Evolutionary conservation across 2,329 filamentous ascomycete genomes (phyloP).

Genomic region (Bipolaris gigantea): DNA sequence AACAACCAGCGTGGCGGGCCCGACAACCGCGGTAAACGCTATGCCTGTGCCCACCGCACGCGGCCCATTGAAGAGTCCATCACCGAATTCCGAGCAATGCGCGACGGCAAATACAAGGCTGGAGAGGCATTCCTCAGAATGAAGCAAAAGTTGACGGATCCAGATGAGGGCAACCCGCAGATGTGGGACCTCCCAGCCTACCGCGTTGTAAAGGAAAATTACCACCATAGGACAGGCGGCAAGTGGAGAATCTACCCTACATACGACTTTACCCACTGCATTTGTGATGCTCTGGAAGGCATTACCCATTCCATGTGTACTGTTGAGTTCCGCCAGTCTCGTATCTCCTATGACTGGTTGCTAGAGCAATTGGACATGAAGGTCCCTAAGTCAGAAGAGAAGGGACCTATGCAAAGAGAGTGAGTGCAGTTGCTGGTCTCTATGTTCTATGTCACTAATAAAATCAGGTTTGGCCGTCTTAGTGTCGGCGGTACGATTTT

Average conservation of each 20-base stretch:
- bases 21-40: slow-evolving; percentile 68
- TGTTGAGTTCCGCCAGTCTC: slow-evolving; percentile 82
- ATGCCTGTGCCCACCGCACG: slow-evolving; percentile 77
- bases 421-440: slow-evolving; percentile 42
- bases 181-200: slow-evolving; percentile 97
- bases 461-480: slow-evolving; percentile 61
- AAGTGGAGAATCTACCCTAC: slow-evolving; percentile 95
- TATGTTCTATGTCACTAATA: slow-evolving; percentile 12
- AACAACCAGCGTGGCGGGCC: slow-evolving; percentile 85
- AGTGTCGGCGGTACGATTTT: slow-evolving; percentile 84
- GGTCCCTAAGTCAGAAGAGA: slow-evolving; percentile 60
- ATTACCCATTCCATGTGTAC: slow-evolving; percentile 94
- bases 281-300: slow-evolving; percentile 88
- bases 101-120: slow-evolving; percentile 85
- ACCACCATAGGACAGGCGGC: slow-evolving; percentile 77
- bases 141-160: slow-evolving; percentile 73
- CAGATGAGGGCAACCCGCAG: slow-evolving; percentile 80
- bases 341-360: slow-evolving; percentile 89
- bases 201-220: slow-evolving; percentile 72
- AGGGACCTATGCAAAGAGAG: slow-evolving; percentile 83
- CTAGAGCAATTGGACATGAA: slow-evolving; percentile 81
- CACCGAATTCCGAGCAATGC: slow-evolving; percentile 83
- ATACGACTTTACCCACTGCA: slow-evolving; percentile 88
- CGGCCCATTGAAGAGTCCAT: slow-evolving; percentile 76
- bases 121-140: slow-evolving; percentile 84